Conservation (phyloP, 805 yeast genomes). For the Yamadazyma kitorensis region DNA sequence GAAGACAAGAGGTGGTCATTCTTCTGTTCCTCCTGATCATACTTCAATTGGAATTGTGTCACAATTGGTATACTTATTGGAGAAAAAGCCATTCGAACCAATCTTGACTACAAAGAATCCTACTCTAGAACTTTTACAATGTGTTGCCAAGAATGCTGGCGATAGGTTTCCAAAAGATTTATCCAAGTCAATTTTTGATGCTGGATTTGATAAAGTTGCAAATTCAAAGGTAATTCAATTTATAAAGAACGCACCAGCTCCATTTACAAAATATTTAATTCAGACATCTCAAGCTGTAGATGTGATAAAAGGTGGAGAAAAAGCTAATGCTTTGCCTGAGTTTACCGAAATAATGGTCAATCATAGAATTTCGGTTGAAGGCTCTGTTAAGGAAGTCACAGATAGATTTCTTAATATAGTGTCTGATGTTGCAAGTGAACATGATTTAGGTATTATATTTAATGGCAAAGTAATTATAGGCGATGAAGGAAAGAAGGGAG, state of each 20-base stretch:
- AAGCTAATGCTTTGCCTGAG: conserved; percentile 41
- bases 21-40: conserved; percentile 79
- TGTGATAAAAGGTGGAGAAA: conserved; percentile 35
- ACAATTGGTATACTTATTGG: conserved; percentile 54
- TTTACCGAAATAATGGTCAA: conserved; percentile 26
- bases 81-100: conserved; percentile 52
- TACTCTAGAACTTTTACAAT: conserved; percentile 51
- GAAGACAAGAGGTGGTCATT: conserved; percentile 72
- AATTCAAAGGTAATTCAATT: conserved; percentile 8
- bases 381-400: conserved; percentile 20
- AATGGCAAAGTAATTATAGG: conserved; percentile 14
- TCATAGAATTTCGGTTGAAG: conserved; percentile 35
- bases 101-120: conserved; percentile 57
- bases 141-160: conserved; percentile 54
- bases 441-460: conserved; percentile 22
- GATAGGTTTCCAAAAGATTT: conserved; percentile 19
- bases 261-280: conserved; percentile 25
- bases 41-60: conserved; percentile 75
- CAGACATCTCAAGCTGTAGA: conserved; percentile 35
- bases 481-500: conserved; percentile 16
- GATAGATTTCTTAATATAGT: conserved; percentile 22
- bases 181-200: conserved; percentile 32
- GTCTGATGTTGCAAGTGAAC: conserved; percentile 23
- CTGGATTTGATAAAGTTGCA: conserved; percentile 29
- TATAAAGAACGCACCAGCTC: conserved; percentile 20